These are phyloP conservation scores for Candida tibetensis DNA, from an alignment of 805 yeast genomes.

Conservation along the genomic window DNA sequence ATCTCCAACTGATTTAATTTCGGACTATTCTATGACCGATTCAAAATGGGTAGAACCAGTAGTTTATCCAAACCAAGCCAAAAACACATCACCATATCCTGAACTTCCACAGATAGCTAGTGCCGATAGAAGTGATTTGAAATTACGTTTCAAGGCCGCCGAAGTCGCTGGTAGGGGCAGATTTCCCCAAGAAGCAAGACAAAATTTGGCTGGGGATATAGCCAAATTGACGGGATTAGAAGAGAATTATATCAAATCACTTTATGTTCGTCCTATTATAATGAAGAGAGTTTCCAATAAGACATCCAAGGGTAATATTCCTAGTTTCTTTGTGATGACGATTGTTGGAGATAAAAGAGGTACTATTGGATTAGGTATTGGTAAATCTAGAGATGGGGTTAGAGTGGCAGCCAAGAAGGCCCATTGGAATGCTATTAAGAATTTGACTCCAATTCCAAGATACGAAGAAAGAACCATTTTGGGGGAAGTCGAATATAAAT, in stretches of 20 bases:
- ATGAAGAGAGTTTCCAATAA: constrained; percentile 84
- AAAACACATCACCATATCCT: constrained; percentile 53
- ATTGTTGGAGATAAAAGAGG: constrained; percentile 93
- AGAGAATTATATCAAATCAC: constrained; percentile 55
- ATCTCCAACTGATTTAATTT: constrained; percentile 61
- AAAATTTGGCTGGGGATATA: constrained; percentile 52
- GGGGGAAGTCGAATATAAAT: constrained; percentile 79
- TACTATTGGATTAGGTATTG: constrained; percentile 93
- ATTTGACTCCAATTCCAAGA: constrained; percentile 76
- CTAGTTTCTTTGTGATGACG: constrained; percentile 76
- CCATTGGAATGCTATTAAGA: constrained; percentile 90
- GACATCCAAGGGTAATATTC: constrained; percentile 88
- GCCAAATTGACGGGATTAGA: constrained; percentile 65
- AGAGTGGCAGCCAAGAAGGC: constrained; percentile 77
- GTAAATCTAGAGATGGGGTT: constrained; percentile 78
- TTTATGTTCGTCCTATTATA: constrained; percentile 64
- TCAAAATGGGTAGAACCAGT: constrained; percentile 71
- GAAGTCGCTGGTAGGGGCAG: constrained; percentile 13
- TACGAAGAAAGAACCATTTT: constrained; percentile 88
- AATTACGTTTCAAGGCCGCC: constrained; percentile 32
- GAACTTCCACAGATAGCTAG: constrained; percentile 54
- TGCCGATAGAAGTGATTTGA: constrained; percentile 46
- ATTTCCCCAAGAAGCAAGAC: constrained; percentile 11
- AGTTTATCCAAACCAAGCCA: constrained; percentile 48
- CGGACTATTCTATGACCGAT: constrained; percentile 69